Evolutionary conservation across 352 stramenopile genomes (phyloP), one percentile per base, ranked within the genome.

Genomic region (Chrysophaeum taylorii): DNA sequence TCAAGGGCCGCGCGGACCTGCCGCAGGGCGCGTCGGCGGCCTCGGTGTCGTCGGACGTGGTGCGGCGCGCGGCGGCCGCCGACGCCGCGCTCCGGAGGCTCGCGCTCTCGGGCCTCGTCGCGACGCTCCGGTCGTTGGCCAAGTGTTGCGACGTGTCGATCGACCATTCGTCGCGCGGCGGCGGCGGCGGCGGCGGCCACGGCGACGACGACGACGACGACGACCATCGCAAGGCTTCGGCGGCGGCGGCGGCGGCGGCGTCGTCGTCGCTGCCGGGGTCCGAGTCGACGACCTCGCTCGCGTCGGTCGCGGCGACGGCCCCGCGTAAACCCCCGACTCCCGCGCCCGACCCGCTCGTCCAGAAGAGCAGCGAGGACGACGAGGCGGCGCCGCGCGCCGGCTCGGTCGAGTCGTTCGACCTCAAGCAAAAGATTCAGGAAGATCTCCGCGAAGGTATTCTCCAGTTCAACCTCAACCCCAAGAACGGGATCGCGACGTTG

Each of bases 391-490:
- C 37, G 37, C 33, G 27, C 23, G 75, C 69, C 41, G 74, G 79
- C 48, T 87, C 87, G 36, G 89, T 97, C 5, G 92, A 97, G 71
- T 89, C 90, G 18, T 99, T 97, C 73, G 92, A 98, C 69, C 89
- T 90, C 69, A 98, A 98, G 79, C 94, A 96, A 50, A 91, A 90
- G 45, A 83, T 90, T 1, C 86, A 97, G 74, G 91, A 97, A 75
- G 95, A 98, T 74, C 89, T 99, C 62, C 87, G 94, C 27, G 95
- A 90, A 16, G 96, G 94, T 0, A 89, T 94, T 43, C 79, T 98
- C 29, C 97, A 97, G 79, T 99, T 99, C 77, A 99, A 97, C 60
- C 85, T 98, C 27, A 98, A 96, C 54, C 86, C 94, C 0, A 89
- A 89, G 69, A 72, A 68, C 29, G 84, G 84, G 4, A 67, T 90